Percentiles rank a stretch among this genome's conserved stretches.
phyloP scores from a whole-genome alignment of 208 protist genomes.

The Acanthamoeba sp. region DNA sequence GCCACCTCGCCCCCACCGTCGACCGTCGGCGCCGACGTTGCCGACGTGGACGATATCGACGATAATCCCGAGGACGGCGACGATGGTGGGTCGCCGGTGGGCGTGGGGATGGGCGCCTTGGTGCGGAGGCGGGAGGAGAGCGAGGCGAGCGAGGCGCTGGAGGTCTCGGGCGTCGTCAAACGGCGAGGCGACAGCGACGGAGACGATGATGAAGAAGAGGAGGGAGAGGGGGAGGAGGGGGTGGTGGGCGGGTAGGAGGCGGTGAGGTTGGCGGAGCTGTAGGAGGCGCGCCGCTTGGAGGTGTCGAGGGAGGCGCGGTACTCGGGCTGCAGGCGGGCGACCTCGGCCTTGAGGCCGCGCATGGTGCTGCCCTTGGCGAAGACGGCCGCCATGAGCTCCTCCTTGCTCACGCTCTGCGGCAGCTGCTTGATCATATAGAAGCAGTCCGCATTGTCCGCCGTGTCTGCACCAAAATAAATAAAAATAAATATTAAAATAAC shows the following conservation, averaged over 20 bases:
- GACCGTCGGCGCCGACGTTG: background rate
- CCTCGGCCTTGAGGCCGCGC: background rate
- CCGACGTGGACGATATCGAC: too few relatives aligned
- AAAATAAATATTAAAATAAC: too few relatives aligned
- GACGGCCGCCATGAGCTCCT: conserved; percentile 34
- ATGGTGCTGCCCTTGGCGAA: conserved; percentile 46
- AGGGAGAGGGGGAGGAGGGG: background rate
- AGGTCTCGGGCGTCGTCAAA: background rate
- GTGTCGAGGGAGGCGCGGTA: background rate
- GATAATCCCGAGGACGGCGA: background rate
- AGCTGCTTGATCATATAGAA: conserved; percentile 73
- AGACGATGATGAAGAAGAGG: background rate
- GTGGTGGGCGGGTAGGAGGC: background rate
- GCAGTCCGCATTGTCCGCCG: conserved; percentile 47
- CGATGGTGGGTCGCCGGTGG: background rate
- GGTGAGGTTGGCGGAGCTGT: background rate
- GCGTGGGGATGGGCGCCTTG: conserved; percentile 25
- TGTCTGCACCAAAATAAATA: too few relatives aligned
- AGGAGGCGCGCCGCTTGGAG: conserved; percentile 15
- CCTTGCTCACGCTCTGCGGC: conserved; percentile 40
- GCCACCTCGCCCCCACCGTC: background rate
- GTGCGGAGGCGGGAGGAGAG: background rate
- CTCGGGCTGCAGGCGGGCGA: background rate
- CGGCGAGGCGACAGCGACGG: background rate
- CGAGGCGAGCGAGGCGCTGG: background rate